Evolutionary conservation across 495 filamentous ascomycete species (phyloP).

Genomic region (Neurospora sp.): DNA sequence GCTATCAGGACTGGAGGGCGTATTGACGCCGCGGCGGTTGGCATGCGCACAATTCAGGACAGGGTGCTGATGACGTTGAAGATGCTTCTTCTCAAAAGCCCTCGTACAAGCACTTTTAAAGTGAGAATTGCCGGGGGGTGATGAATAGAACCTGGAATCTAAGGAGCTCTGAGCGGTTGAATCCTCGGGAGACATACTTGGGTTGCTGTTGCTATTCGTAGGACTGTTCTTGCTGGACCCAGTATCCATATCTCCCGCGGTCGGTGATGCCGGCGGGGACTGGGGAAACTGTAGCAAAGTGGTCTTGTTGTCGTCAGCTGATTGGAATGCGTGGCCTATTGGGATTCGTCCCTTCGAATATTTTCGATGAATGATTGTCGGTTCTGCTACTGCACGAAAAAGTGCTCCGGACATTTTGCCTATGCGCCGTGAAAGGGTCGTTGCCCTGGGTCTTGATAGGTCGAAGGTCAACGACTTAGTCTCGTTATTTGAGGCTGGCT

Average conservation of each 20-base stretch:
- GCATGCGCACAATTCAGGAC: neutral
- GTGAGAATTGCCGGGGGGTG: conserved; percentile 1
- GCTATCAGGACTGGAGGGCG: conserved; percentile 19
- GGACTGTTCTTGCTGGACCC: conserved; percentile 11
- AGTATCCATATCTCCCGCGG: neutral
- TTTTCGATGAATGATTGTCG: conserved; percentile 36
- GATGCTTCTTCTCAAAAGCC: conserved; percentile 13
- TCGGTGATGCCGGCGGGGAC: neutral
- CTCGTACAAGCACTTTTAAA: neutral
- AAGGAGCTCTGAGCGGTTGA: conserved; percentile 32
- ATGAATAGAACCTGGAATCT: conserved; percentile 27
- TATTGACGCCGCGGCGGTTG: conserved; percentile 15
- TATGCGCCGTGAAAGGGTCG: conserved; percentile 16
- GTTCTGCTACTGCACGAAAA: conserved; percentile 30
- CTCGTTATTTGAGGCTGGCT: neutral
- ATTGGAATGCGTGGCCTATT: conserved; percentile 14
- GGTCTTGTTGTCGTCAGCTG: neutral
- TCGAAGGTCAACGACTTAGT: neutral
- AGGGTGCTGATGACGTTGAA: neutral
- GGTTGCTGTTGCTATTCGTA: conserved; percentile 3
- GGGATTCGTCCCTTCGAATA: conserved; percentile 27
- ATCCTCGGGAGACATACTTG: conserved; percentile 5
- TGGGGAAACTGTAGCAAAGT: neutral
- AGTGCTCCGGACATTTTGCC: conserved; percentile 34
- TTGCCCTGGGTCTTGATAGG: conserved; percentile 2